Base-by-base conservation (phyloP, 177 flowering plant species). In the Vitis hybrid region DNA sequence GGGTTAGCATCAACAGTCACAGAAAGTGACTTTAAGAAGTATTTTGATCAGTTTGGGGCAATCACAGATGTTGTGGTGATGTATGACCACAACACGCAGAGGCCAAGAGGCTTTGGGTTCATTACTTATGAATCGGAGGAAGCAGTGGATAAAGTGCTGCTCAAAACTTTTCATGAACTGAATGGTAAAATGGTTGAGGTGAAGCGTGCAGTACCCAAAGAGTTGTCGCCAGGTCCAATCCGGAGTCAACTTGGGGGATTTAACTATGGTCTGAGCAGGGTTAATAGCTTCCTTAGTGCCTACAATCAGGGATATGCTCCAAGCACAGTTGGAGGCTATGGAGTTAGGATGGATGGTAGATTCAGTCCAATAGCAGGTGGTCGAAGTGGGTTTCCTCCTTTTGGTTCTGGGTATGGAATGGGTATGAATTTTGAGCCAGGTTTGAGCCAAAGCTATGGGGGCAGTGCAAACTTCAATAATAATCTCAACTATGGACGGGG, bases 1-100 rank as follows among this genome's bases (percentile, higher is more conserved):
- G 89, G 89, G 58, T 78, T 85, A 74, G 85, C 89, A 62, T 83
- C 89, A 33, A 80, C 87, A 0, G 89, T 85, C 50, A 83, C 89
- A 2, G 89, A 85, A 56, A 75, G 71, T 70, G 89, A 85, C 56
- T 85, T 85, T 53, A 85, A 66, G 75, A 79, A 60, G 53, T 83
- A 85, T 33, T 85, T 85, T 73, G 88, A 85, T 39, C 88, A 85
- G 71, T 84, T 80, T 72, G 87, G 87, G 51, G 78, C 76, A 18
- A 79, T 81, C 64, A 81, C 83, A 3, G 88, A 85, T 79, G 85
- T 78, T 61, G 88, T 85, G 56, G 86, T 85, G n/a, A 85, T 85
- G 88, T 81, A 85, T 75, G 88, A 85, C 65, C 88, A 83, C 80
- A 84, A 78, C 73, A 84, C 87, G 2, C 87, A 80, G 56, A 74